Evolutionary conservation across 106 monocot species (phyloP), one percentile per base, ranked within the genome.

Genomic region (Chionographis japonica): DNA sequence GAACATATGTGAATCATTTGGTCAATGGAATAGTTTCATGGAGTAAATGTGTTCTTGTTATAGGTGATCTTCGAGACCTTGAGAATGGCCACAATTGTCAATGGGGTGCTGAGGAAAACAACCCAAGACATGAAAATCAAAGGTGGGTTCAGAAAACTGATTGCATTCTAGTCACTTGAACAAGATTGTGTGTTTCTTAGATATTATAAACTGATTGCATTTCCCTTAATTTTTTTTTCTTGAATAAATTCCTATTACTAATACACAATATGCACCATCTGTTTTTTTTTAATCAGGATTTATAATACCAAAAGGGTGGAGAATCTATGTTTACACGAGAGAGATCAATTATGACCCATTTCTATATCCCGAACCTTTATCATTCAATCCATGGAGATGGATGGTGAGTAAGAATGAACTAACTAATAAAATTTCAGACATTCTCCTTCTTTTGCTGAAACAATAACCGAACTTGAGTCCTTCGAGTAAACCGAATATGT

Each of bases 311-410:
- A 72, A 82, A 60, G 89, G 79, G 40, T 89, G 89, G 89, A 89
- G 51, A 65, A 85, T 89, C 40, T 89, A 89, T 68, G 74, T 80
- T 27, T 85, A 79, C 60, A 85, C 60, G 2, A 73, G 89, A 46
- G 89, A 89, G 60, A 79, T 63, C 52, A 89, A 89, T 67, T 85
- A 82, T 18, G 85, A 89, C 43, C 42, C 78, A 3, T 56, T 64
- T 50, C n/a, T 69, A 14, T 82, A 89, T 56, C 54, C 70, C 0
- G 82, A 89, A 4, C 89, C 89, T 35, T 72, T 80, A 2, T 35
- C 13, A 17, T 89, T 89, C 64, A 75, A 85, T 78, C 82, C 85
- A 60, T 90, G 85, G 89, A 85, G 89, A 83, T 90, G 89, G 89
- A 62, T 72, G 85, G 85, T 90, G 20, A 75, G 68, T 4, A 10